A percentile compares a stretch with the other conserved stretches of the same genome.
Conservation (phyloP, 805 yeast species). For the Wickerhamomyces sydowiorum region DNA sequence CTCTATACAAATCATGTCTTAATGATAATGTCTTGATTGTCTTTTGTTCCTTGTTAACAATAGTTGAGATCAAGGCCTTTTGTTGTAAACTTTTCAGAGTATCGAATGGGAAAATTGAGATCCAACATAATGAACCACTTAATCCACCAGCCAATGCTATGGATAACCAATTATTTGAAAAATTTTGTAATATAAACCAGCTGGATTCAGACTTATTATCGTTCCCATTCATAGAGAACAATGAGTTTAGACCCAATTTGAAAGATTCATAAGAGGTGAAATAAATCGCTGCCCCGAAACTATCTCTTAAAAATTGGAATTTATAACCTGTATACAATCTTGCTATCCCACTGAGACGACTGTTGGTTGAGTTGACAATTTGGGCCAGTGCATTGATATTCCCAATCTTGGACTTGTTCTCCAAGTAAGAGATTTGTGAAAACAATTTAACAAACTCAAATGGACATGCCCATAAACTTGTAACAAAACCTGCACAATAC, state of each 20-base stretch:
- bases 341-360: neutral
- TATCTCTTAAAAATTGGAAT: conserved; percentile 1
- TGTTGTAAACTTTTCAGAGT: conserved; percentile 1
- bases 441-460: conserved; percentile 1
- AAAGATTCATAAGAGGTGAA: neutral
- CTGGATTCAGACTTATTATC: neutral
- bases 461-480: conserved; percentile 2
- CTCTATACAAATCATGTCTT: neutral
- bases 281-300: neutral
- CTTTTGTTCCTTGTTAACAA: neutral
- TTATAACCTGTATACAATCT: neutral
- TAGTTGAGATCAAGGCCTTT: neutral
- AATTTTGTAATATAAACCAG: neutral
- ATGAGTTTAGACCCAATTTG: neutral
- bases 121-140: neutral
- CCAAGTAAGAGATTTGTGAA: neutral
- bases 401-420: neutral
- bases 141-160: conserved; percentile 1
- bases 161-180: neutral
- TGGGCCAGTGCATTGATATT: neutral
- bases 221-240: neutral
- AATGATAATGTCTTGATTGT: neutral
- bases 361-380: neutral
- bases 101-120: neutral
- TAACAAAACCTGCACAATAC: neutral